Base-by-base conservation (phyloP, 2,329 filamentous ascomycete genomes). In the Colletotrichum tabaci region DNA sequence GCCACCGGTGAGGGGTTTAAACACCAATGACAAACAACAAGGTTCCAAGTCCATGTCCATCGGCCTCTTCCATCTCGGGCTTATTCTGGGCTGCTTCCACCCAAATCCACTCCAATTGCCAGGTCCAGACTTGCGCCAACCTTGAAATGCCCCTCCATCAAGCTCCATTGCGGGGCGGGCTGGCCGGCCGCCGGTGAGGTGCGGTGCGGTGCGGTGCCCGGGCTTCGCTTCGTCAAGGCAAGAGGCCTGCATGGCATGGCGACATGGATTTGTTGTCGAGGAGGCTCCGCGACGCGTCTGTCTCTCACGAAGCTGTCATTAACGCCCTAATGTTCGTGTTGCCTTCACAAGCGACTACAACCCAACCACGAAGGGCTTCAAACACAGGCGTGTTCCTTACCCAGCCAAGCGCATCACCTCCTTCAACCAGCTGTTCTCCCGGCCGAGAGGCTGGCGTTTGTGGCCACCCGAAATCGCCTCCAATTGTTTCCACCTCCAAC, bases 31-130 rank as follows among this genome's bases (percentile, higher is more conserved):
- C 65, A 71, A 68, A 23, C 47, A 67, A 35, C 65, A 71, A 68
- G 68, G 68, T 68, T 68, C 58, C 38, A 60, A 38, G 35, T 38
- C 35, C 35, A 38, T 38, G 18, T 66, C 40, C n/a, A 7, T 61
- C 47, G 38, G 55, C 64, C 50, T 66, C 63, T 67, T 42, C 67
- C 55, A 58, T 64, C 65, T 71, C 68, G 68, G 68, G 68, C 68
- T 71, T 71, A 71, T 68, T 71, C 68, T 71, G 68, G 68, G 65
- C 65, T 71, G 23, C 67, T 71, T 61, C 50, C 67, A 71, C 67
- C 35, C 23, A 44, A 67, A 71, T 61, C 67, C 64, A 71, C 67
- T 50, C 26, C 35, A 10, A 10, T 50, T 66, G 26, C 63, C 67
- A 61, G 57, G 67, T 50, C 63, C 63, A 71, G 67, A 70, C 66